Evolutionary conservation across 345 rosid species (phyloP).

Genomic region (Corchorus capsularis): DNA sequence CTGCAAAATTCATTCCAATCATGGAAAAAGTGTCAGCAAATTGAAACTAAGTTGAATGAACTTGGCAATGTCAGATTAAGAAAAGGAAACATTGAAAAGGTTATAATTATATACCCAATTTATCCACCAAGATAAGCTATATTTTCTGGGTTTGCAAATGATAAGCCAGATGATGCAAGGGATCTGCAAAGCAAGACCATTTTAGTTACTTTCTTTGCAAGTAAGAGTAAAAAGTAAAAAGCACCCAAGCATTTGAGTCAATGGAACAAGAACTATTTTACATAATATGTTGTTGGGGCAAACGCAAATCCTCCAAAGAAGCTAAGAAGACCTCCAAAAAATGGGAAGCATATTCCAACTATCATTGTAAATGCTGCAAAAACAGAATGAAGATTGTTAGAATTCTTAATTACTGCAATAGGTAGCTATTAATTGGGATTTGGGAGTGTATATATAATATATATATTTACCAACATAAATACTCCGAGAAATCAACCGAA

Average conservation of each 20-base stretch:
- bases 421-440: too few species aligned
- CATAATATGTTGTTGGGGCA: constrained; percentile 79
- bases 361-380: constrained; percentile 72
- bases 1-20: too few species aligned
- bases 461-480: constrained; percentile 63
- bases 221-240: too few species aligned
- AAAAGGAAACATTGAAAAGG: too few species aligned
- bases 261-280: constrained; percentile 31
- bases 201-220: background rate
- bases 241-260: background rate
- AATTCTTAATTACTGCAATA: background rate
- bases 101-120: constrained; percentile 60
- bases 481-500: constrained; percentile 65
- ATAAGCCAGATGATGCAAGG: constrained; percentile 81
- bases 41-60: background rate
- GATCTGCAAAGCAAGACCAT: constrained; percentile 40
- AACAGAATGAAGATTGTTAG: background rate
- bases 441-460: background rate
- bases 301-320: constrained; percentile 92
- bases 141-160: constrained; percentile 66
- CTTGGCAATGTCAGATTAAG: background rate
- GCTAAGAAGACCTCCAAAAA: constrained; percentile 77
- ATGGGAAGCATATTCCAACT: constrained; percentile 61
- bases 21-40: background rate
- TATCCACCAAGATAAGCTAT: constrained; percentile 54